phyloP scores from a whole-genome alignment of 108 stramenopile genomes.

The Ochromonas danica region DNA sequence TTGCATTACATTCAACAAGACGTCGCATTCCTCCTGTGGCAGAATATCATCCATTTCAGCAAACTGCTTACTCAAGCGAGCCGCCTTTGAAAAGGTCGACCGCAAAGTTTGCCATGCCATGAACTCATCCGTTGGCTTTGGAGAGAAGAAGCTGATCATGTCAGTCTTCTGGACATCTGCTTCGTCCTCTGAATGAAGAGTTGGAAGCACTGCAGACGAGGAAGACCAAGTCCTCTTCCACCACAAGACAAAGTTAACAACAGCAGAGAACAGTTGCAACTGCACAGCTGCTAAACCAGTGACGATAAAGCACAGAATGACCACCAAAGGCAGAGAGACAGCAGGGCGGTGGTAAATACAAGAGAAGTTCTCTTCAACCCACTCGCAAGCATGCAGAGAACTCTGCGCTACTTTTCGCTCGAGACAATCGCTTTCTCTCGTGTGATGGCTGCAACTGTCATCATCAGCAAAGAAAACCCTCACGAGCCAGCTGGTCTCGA shows the following conservation, averaged over 20 bases:
- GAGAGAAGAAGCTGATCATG: neutral
- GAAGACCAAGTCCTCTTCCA: neutral
- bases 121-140: neutral
- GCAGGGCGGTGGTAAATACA: conserved; percentile 13
- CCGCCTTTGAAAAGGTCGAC: neutral
- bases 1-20: neutral
- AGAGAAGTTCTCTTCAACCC: neutral
- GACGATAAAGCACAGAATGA: neutral
- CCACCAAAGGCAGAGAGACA: neutral
- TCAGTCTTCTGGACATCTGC: neutral
- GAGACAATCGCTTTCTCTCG: neutral
- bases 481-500: too few relatives aligned
- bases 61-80: neutral
- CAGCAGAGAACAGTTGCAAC: neutral
- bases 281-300: neutral
- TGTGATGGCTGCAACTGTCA: neutral
- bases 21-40: neutral
- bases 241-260: neutral
- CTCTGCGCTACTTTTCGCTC: neutral
- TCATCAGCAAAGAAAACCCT: conserved; percentile 24
- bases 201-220: neutral
- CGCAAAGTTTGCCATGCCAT: neutral
- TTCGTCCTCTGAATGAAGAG: neutral
- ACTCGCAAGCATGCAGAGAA: neutral
- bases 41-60: neutral